A percentile compares a stretch with the other conserved stretches of the same genome.
These are phyloP conservation scores for Lentinula guzmanii DNA, from an alignment of 768 basidiomycete genomes.

Conservation along the genomic window DNA sequence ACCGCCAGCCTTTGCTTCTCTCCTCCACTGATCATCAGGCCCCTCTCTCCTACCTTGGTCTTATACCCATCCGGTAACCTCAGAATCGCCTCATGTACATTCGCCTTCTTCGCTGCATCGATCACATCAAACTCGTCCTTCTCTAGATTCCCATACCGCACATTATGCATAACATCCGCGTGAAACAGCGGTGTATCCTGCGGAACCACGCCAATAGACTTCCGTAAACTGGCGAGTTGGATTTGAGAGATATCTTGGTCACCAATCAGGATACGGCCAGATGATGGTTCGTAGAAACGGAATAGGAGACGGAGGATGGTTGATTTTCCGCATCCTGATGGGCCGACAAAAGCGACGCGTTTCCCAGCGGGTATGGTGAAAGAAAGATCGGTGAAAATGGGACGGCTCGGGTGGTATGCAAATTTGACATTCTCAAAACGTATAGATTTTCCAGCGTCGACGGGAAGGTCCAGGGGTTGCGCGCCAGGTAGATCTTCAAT, in stretches of 20 bases:
- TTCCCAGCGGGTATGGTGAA: constrained; percentile 95
- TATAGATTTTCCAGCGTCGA: constrained; percentile 69
- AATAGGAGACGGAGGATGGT: constrained; percentile 93
- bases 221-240: constrained; percentile 66
- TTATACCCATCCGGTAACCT: constrained; percentile 79
- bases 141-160: constrained; percentile 84
- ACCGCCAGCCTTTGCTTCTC: constrained; percentile 98
- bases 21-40: constrained; percentile 97
- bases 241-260: constrained; percentile 79
- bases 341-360: constrained; percentile 95
- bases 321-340: constrained; percentile 96
- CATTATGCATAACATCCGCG: constrained; percentile 90
- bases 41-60: constrained; percentile 93
- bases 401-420: constrained; percentile 85
- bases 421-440: constrained; percentile 90
- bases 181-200: constrained; percentile 99
- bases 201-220: constrained; percentile 86
- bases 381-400: constrained; percentile 82
- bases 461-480: constrained; percentile 51
- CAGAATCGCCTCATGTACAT: constrained; percentile 77
- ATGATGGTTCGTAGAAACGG: constrained; percentile 85
- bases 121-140: constrained; percentile 88
- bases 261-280: constrained; percentile 81
- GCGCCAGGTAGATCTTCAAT: constrained; percentile 67
- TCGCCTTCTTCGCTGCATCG: constrained; percentile 79